These are phyloP conservation scores for Epichloe gansuensis DNA, from an alignment of 2,329 filamentous ascomycete genomes.

Conservation along the genomic window DNA sequence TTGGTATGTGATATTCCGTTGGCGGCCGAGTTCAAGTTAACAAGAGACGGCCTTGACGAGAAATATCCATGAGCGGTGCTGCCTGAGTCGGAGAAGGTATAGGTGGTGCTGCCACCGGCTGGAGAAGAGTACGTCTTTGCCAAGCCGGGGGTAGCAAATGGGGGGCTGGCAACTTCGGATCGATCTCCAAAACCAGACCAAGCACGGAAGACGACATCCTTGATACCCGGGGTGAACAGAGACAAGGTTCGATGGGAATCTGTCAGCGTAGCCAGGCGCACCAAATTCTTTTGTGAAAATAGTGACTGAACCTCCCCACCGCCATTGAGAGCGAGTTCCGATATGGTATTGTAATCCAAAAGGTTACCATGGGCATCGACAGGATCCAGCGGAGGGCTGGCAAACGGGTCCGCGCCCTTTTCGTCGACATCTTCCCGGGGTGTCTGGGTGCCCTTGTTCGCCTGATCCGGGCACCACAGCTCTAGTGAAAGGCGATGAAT, in stretches of 20 bases:
- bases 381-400: slow-evolving; percentile 67
- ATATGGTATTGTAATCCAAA: slow-evolving; percentile 61
- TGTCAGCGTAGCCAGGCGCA: slow-evolving; percentile 68
- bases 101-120: slow-evolving; percentile 47
- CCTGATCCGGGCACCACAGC: slow-evolving; percentile 79
- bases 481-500: slow-evolving; percentile 85
- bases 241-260: slow-evolving; percentile 86
- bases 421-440: slow-evolving; percentile 40
- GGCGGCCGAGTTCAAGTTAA: slow-evolving; percentile 47
- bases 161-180: slow-evolving; percentile 42
- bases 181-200: slow-evolving; percentile 73
- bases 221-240: slow-evolving; percentile 80
- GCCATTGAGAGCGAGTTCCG: slow-evolving; percentile 65
- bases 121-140: slow-evolving; percentile 50
- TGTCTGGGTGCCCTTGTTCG: slow-evolving; percentile 32
- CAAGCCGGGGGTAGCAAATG: slow-evolving; percentile 37
- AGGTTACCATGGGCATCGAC: slow-evolving; percentile 70
- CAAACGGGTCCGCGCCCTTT: slow-evolving; percentile 62
- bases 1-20: slow-evolving; percentile 52
- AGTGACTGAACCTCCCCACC: slow-evolving; percentile 73
- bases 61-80: slow-evolving; percentile 49
- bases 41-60: slow-evolving; percentile 55
- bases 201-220: slow-evolving; percentile 80
- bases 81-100: slow-evolving; percentile 61
- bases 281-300: slow-evolving; percentile 89